phyloP scores from a whole-genome alignment of 345 rosid genomes.

The Linum tenue region DNA sequence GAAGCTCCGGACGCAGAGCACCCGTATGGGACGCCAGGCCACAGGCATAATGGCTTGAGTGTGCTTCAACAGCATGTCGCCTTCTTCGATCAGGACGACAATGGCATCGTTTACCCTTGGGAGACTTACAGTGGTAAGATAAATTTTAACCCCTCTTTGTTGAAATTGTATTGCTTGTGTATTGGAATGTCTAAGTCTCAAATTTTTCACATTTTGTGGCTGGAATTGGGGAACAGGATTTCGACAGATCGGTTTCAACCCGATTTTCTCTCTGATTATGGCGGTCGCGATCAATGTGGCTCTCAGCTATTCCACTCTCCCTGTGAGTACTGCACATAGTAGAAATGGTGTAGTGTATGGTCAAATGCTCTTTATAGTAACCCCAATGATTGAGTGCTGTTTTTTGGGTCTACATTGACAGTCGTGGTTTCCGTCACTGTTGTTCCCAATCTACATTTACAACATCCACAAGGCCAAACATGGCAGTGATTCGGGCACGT shows the following conservation, averaged over 20 bases:
- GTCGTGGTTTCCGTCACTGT: conserved; percentile 80
- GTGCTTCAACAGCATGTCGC: conserved; percentile 88
- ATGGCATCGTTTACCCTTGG: conserved; percentile 96
- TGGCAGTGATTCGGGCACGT: conserved; percentile 57
- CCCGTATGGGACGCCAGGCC: conserved; percentile 59
- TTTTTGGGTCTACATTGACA: conserved; percentile 3
- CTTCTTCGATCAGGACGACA: conserved; percentile 65
- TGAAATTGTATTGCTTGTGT: background rate
- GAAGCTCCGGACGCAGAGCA: conserved; percentile 56
- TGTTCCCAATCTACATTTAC: conserved; percentile 56
- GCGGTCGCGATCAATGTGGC: conserved; percentile 36
- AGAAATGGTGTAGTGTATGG: conserved; percentile 9
- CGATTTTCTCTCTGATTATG: conserved; percentile 38
- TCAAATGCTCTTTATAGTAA: background rate
- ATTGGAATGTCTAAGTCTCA: too few species aligned
- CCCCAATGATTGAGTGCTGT: background rate
- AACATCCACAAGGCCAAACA: conserved; percentile 76
- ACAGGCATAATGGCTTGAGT: conserved; percentile 35
- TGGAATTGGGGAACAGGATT: conserved; percentile 29
- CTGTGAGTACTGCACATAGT: conserved; percentile 25
- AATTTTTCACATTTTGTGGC: too few species aligned
- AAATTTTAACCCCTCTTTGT: too few species aligned
- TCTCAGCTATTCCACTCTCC: conserved; percentile 56
- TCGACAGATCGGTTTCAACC: conserved; percentile 55
- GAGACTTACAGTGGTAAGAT: conserved; percentile 67